These are phyloP conservation scores for Mucor mucedo DNA, from an alignment of 371 early-diverging fungal species.

Conservation along the genomic window DNA sequence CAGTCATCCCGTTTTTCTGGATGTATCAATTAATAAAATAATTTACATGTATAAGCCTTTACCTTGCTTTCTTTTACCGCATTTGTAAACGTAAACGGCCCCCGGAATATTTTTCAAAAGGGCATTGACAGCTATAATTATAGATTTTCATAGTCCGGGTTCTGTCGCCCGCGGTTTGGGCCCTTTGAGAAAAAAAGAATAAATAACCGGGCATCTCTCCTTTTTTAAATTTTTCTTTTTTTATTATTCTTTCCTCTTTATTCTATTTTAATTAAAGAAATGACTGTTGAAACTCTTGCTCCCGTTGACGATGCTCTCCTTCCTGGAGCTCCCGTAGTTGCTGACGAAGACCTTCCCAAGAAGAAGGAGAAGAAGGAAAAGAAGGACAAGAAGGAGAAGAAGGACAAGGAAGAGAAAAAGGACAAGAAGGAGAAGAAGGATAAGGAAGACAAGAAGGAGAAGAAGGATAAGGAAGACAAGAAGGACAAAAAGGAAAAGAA, in stretches of 20 bases:
- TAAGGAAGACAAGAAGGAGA: conserved; percentile 1
- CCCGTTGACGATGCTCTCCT: background rate
- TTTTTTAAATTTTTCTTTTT: background rate
- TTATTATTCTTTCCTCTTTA: background rate
- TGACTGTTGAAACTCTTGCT: background rate
- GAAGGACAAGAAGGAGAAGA: conserved; percentile 9
- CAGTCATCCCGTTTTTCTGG: background rate
- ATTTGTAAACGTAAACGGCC: background rate
- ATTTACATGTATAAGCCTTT: background rate
- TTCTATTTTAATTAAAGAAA: background rate
- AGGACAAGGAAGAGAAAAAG: conserved; percentile 34
- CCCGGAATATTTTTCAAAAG: background rate
- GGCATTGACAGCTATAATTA: background rate
- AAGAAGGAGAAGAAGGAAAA: conserved; percentile 13
- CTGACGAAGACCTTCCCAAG: conserved; percentile 3
- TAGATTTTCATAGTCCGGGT: background rate
- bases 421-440: conserved; percentile 35
- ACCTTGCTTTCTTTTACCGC: background rate
- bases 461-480: conserved; percentile 36
- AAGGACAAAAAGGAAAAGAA: conserved; percentile 32
- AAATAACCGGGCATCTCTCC: background rate
- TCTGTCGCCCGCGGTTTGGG: conserved; percentile 7
- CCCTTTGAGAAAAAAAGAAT: background rate
- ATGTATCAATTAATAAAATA: background rate
- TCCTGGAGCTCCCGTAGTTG: conserved; percentile 17